Evolutionary conservation across 805 yeast species (phyloP).

Genomic region (Candida odintsovae): DNA sequence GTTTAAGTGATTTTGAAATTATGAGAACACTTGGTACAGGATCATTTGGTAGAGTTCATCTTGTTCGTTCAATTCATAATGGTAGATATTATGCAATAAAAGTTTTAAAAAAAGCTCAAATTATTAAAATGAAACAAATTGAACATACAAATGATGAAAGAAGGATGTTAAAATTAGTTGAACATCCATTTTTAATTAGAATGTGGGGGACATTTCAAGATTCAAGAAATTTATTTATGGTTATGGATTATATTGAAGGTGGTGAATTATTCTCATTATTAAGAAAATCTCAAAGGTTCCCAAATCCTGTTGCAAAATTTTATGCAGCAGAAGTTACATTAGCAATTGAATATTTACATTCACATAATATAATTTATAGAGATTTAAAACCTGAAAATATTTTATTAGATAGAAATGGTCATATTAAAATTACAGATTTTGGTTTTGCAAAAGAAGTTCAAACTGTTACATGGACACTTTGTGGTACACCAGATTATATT

Average conservation of each 20-base stretch:
- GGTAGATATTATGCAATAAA: constrained; percentile 92
- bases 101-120: constrained; percentile 79
- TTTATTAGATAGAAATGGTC: constrained; percentile 81
- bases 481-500: constrained; percentile 95
- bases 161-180: constrained; percentile 76
- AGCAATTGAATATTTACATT: constrained; percentile 84
- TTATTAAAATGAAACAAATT: constrained; percentile 88
- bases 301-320: constrained; percentile 93
- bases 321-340: constrained; percentile 87
- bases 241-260: constrained; percentile 96
- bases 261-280: constrained; percentile 86
- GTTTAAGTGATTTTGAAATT: constrained; percentile 73
- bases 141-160: constrained; percentile 96
- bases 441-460: constrained; percentile 93
- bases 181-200: constrained; percentile 85
- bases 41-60: constrained; percentile 90
- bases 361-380: constrained; percentile 80
- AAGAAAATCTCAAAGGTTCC: constrained; percentile 85
- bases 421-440: constrained; percentile 86
- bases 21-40: constrained; percentile 92
- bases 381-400: constrained; percentile 94
- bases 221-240: constrained; percentile 77
- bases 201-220: constrained; percentile 99
- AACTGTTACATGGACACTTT: constrained; percentile 87
- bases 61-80: constrained; percentile 83